Evolutionary conservation across 1,139 yeast genomes (phyloP).

Genomic region (Wickerhamomyces sp.): DNA sequence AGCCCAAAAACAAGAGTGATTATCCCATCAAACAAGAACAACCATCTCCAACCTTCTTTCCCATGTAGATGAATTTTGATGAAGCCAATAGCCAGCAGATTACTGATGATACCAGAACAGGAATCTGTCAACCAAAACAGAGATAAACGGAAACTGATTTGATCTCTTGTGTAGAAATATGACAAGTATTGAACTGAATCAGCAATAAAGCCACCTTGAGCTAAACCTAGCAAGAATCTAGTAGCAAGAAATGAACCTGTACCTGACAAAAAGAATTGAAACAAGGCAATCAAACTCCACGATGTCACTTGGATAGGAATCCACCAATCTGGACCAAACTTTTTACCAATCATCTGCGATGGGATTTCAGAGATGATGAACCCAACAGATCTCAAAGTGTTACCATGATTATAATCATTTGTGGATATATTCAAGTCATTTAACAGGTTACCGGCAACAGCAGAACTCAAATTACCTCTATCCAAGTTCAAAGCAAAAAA

Average conservation of each 20-base stretch:
- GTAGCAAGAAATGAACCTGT: constrained; percentile 35
- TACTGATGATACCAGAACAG: constrained; percentile 25
- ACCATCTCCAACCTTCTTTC: constrained; percentile 44
- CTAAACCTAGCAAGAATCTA: constrained; percentile 40
- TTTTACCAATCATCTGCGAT: constrained; percentile 47
- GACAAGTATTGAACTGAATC: constrained; percentile 47
- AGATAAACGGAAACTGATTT: constrained; percentile 43
- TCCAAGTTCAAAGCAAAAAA: constrained; percentile 48
- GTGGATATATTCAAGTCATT: constrained; percentile 40
- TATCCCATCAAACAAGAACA: constrained; percentile 52
- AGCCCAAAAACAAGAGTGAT: constrained; percentile 47
- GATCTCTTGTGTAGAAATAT: constrained; percentile 45
- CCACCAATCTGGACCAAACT: constrained; percentile 50
- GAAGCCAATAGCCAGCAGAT: constrained; percentile 40
- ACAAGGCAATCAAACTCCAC: constrained; percentile 47
- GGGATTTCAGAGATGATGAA: constrained; percentile 31
- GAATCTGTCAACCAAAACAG: constrained; percentile 37
- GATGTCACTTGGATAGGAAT: constrained; percentile 44
- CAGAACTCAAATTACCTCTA: constrained; percentile 45
- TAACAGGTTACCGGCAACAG: constrained; percentile 44
- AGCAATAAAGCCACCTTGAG: constrained; percentile 54
- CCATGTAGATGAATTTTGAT: constrained; percentile 31
- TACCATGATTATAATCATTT: constrained; percentile 38
- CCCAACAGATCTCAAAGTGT: constrained; percentile 29
- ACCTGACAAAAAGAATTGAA: constrained; percentile 36